Percentiles rank a stretch among this genome's conserved stretches.
Conservation (phyloP, 495 filamentous ascomycete species). For the Articulospora tetracladia region DNA sequence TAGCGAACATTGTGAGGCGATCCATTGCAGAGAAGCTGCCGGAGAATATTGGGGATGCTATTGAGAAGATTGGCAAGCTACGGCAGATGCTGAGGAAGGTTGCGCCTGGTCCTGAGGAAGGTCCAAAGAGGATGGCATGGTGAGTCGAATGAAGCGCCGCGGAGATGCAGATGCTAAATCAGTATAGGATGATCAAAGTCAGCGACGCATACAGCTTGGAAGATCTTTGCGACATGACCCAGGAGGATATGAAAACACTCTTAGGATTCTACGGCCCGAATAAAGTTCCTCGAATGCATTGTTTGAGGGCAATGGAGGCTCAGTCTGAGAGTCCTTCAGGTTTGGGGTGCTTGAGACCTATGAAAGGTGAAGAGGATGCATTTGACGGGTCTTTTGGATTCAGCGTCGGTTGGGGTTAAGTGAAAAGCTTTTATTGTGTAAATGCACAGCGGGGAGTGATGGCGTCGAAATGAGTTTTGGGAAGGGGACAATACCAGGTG, state of each 20-base stretch:
- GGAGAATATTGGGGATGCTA: conserved; percentile 71
- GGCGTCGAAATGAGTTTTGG: neutral
- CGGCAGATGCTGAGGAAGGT: conserved; percentile 74
- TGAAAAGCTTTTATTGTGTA: neutral
- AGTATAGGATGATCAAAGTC: conserved; percentile 74
- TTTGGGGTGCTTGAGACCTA: conserved; percentile 43
- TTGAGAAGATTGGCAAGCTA: conserved; percentile 75
- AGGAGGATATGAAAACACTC: conserved; percentile 77
- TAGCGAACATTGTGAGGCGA: conserved; percentile 81
- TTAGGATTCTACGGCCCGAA: conserved; percentile 62
- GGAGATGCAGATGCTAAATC: neutral
- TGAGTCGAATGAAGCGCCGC: conserved; percentile 30
- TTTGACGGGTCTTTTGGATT: conserved; percentile 60
- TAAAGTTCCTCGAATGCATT: conserved; percentile 41
- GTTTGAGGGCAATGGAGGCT: conserved; percentile 45
- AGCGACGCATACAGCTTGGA: conserved; percentile 85
- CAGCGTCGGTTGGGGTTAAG: conserved; percentile 38
- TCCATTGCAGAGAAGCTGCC: conserved; percentile 78
- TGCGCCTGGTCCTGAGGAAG: conserved; percentile 68
- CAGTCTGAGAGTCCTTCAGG: conserved; percentile 30
- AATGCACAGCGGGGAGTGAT: neutral
- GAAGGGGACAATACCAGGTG: neutral
- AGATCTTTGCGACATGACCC: conserved; percentile 79
- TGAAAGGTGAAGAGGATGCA: conserved; percentile 42
- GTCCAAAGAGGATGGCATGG: conserved; percentile 91